phyloP scores from a whole-genome alignment of 805 yeast genomes.

The Spathaspora hagerdaliae region DNA sequence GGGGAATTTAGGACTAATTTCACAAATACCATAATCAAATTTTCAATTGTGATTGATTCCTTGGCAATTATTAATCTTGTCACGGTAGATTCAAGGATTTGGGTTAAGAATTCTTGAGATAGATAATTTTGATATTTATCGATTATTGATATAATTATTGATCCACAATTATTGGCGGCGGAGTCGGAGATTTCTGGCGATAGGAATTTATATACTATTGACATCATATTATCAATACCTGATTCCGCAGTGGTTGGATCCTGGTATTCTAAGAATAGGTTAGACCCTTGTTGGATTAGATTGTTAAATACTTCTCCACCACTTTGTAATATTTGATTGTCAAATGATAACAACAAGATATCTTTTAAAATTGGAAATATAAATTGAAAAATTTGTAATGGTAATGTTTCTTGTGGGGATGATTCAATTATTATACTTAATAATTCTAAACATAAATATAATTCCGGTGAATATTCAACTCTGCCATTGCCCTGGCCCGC shows the following conservation, averaged over 20 bases:
- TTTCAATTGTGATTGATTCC: slow-evolving; percentile 72
- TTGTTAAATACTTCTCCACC: slow-evolving; percentile 72
- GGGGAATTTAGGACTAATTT: slow-evolving; percentile 64
- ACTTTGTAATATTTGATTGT: slow-evolving; percentile 72
- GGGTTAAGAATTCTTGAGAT: slow-evolving; percentile 39
- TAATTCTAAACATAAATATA: slow-evolving; percentile 55
- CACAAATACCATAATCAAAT: slow-evolving; percentile 72
- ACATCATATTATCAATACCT: slow-evolving; percentile 57
- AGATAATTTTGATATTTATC: slow-evolving; percentile 44
- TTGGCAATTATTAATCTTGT: slow-evolving; percentile 60
- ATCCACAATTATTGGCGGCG: slow-evolving; percentile 78
- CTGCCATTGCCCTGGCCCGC: slow-evolving; percentile 6
- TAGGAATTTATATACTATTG: slow-evolving; percentile 63
- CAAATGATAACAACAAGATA: slow-evolving; percentile 47
- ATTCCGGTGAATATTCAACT: slow-evolving; percentile 56
- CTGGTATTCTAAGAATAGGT: slow-evolving; percentile 25
- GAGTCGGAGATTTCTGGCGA: slow-evolving; percentile 71
- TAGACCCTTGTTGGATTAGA: slow-evolving; percentile 43
- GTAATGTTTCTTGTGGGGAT: slow-evolving; percentile 18
- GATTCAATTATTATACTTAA: slow-evolving; percentile 48
- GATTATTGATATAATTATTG: slow-evolving; percentile 56
- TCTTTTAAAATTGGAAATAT: slow-evolving; percentile 42
- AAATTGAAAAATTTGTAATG: slow-evolving; percentile 36
- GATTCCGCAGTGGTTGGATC: slow-evolving; percentile 27
- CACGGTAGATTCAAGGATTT: slow-evolving; percentile 72